A percentile compares a stretch with the other conserved stretches of the same genome.
These are phyloP conservation scores for Drechslerella stenobrocha DNA, from an alignment of 2,329 filamentous ascomycete species.

Conservation along the genomic window DNA sequence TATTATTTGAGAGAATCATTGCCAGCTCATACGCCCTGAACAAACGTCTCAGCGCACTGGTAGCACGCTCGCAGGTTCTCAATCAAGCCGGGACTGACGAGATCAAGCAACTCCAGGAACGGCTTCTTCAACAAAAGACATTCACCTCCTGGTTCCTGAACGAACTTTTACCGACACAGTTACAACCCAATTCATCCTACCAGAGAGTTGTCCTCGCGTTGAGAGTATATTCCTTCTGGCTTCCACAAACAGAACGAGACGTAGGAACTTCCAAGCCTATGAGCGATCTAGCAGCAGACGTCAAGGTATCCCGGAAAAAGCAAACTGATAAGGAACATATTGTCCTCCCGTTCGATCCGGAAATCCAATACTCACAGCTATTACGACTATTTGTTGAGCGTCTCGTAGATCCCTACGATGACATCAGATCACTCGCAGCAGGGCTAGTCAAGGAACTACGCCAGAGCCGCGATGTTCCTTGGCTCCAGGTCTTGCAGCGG, in stretches of 20 bases:
- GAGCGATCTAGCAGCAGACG: slow-evolving; percentile 23
- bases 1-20: slow-evolving; percentile 72
- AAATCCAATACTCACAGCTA: slow-evolving; percentile 54
- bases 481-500: slow-evolving; percentile 60
- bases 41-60: slow-evolving; percentile 19
- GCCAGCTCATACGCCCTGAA: slow-evolving; percentile 38
- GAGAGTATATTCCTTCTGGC: slow-evolving; percentile 66
- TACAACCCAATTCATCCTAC: slow-evolving; percentile 82
- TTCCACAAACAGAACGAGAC: slow-evolving; percentile 34
- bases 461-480: slow-evolving; percentile 54
- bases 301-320: slow-evolving; percentile 33
- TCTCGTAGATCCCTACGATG: slow-evolving; percentile 86
- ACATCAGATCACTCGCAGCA: slow-evolving; percentile 70
- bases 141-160: slow-evolving; percentile 75
- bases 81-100: background rate
- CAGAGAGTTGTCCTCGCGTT: slow-evolving; percentile 83
- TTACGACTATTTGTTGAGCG: slow-evolving; percentile 73
- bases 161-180: slow-evolving; percentile 70
- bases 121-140: slow-evolving; percentile 26
- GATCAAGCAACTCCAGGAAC: background rate
- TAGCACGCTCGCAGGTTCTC: slow-evolving; percentile 4
- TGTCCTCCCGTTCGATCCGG: slow-evolving; percentile 33
- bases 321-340: slow-evolving; percentile 40
- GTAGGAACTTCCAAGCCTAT: slow-evolving; percentile 1
- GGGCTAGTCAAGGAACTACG: slow-evolving; percentile 61